Evolutionary conservation across 352 stramenopile genomes (phyloP), one percentile per base, ranked within the genome.

Genomic region (Thraustotheca clavata): DNA sequence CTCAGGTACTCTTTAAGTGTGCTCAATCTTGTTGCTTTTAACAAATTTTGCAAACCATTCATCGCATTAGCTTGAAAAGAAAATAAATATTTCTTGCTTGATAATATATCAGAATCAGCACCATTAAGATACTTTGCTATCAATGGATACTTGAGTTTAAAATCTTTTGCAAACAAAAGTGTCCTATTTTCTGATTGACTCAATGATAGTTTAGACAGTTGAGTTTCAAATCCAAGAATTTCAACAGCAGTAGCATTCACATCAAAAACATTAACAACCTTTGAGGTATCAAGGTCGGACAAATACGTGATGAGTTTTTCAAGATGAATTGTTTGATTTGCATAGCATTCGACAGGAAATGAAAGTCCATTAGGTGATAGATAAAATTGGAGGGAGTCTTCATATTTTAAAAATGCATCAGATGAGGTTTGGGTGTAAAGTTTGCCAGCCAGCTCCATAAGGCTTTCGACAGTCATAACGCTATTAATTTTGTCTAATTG

Each of bases 101-200:
- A 71, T 6, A 70, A 67, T 57, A 83, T 59, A 7, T 73, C 61
- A 36, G 75, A 73, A 50, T 78, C 46, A 18, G 84, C 75, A 4
- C 79, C 79, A 36, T 70, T 69, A 14, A 88, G 33, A 68, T 82
- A 88, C 1, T 70, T 76, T 52, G 72, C 74, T 32, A 83, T 39
- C 47, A 76, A 77, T 20, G 79, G 79, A 31, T 80, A 88, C 60
- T 71, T 50, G 67, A 87, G 94, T 62, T 88, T 91, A 38, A 87
- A 94, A 68, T 83, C 96, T 4, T 87, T 96, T 2, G 75, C 76
- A 63, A 87, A 81, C n/a, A n/a, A n/a, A 14, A 84, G 89, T 76
- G 97, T 73, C 2, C 88, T 71, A 57, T 91, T 73, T 40, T 92
- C 86, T 3, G 87, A 91, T 59, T 87, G 89, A 5, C 87, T 80